Percentiles rank a stretch among this genome's conserved stretches.
Evolutionary conservation across 352 stramenopile genomes (phyloP).

Genomic region (Albugo candida): DNA sequence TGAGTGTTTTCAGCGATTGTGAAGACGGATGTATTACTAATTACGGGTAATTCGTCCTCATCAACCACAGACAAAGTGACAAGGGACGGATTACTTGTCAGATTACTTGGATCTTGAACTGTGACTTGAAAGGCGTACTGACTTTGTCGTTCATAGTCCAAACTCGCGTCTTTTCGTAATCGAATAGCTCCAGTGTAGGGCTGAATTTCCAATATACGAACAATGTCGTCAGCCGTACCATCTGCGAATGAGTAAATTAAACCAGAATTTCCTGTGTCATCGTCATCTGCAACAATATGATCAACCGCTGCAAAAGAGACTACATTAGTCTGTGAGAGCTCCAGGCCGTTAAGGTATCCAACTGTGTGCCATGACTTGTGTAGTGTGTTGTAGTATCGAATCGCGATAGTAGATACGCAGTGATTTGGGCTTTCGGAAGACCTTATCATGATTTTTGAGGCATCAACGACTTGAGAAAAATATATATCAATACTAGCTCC

Average conservation of each 20-base stretch:
- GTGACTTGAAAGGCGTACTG: neutral
- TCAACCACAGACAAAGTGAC: conserved; percentile 8
- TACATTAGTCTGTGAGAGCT: conserved; percentile 8
- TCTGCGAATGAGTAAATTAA: conserved; percentile 8
- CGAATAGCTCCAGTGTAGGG: conserved; percentile 5
- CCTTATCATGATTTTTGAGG: conserved; percentile 11
- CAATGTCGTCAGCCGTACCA: too few relatives aligned
- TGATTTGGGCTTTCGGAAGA: conserved; percentile 7
- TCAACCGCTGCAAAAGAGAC: conserved; percentile 8
- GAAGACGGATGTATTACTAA: conserved; percentile 1
- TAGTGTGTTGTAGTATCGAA: conserved; percentile 5
- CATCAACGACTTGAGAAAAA: conserved; percentile 12
- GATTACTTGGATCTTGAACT: conserved; percentile 5
- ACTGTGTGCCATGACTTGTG: conserved; percentile 6
- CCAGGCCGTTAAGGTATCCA: conserved; percentile 10
- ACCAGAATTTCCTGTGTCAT: conserved; percentile 8
- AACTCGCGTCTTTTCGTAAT: too few relatives aligned
- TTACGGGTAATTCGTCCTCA: conserved; percentile 11
- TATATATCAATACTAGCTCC: conserved; percentile 14
- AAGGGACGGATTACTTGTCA: neutral
- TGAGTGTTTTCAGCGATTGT: conserved; percentile 7
- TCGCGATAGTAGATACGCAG: conserved; percentile 3
- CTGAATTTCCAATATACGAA: too few relatives aligned
- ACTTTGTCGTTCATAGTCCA: conserved; percentile 4
- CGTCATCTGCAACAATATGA: conserved; percentile 9